Evolutionary conservation across 2,329 filamentous ascomycete genomes (phyloP), one percentile per base, ranked within the genome.

Genomic region (Botrytis squamosa): DNA sequence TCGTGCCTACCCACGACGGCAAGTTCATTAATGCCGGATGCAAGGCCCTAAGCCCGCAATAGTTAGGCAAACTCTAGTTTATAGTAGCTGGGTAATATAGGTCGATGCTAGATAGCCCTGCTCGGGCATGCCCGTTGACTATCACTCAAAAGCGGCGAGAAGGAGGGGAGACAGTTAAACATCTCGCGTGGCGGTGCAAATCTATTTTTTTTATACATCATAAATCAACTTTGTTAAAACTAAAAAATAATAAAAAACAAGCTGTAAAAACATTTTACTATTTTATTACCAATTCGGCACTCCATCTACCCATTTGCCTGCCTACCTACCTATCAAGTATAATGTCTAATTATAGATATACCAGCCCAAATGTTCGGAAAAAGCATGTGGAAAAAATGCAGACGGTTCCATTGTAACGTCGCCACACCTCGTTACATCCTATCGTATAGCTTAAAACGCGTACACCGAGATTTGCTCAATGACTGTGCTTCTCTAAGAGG

Each of bases 341-440:
- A 14, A 38, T 14, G 18, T 20, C 70, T 72, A 72, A 55, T 72
- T 67, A 72, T 72, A 72, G 70, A 49, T 25, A 60, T 44, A n/a
- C 55, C 42, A 70, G 46, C 55, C 67, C 67, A 70, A 44, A 44
- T 29, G 38, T 44, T 70, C 40, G 52, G 67, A 36, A 46, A 55
- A 29, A 40, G 33, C 22, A 33, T 68, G 66, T 68, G 66, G 66
- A 25, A 40, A 42, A 25, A 57, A 12, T n/a, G 25, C n/a, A 46
- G 20, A 36, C 9, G 33, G 20, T 36, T 57, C 46, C 14, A 57
- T 29, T 57, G 52, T 57, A 72, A 66, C 60, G 60, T 72, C 62
- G 70, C 70, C 70, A 72, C 70, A 70, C 68, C 14, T 70, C 57
- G 49, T 69, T 57, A 59, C 49, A 59, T 69, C 49, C 66, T 57